Conservation (phyloP, 768 basidiomycete species). For the Suillus americanus region DNA sequence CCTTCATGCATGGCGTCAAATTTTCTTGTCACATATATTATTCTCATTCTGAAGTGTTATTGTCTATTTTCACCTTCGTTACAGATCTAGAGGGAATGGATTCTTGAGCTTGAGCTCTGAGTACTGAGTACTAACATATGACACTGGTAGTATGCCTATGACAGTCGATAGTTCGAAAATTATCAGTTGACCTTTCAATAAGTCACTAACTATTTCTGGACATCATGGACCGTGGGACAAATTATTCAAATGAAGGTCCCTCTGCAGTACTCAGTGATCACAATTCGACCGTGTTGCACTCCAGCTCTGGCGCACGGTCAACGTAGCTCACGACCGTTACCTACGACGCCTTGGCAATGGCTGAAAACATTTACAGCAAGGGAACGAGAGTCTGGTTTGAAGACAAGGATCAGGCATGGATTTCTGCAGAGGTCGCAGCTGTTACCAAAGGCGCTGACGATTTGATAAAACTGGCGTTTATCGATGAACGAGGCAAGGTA, state of each 20-base stretch:
- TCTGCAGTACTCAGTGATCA: background rate
- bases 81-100: too few relatives aligned
- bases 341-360: conserved; percentile 48
- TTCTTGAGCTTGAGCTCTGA: too few relatives aligned
- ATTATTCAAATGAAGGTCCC: background rate
- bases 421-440: conserved; percentile 79
- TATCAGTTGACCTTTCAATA: too few relatives aligned
- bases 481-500: conserved; percentile 93
- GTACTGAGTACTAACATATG: too few relatives aligned
- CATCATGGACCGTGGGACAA: conserved; percentile 1
- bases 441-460: conserved; percentile 68
- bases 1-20: too few relatives aligned
- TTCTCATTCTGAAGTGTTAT: too few relatives aligned
- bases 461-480: conserved; percentile 77
- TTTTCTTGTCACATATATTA: too few relatives aligned
- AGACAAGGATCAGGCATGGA: conserved; percentile 93
- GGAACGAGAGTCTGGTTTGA: conserved; percentile 91
- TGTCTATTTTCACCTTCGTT: background rate
- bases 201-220: background rate
- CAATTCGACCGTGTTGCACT: conserved; percentile 2
- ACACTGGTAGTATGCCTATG: background rate
- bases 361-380: conserved; percentile 90
- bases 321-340: conserved; percentile 17
- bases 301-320: conserved; percentile 1
- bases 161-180: background rate